Evolutionary conservation across 306 rosid genomes (phyloP), one percentile per base, ranked within the genome.

Genomic region (Citrullus colocynthis): DNA sequence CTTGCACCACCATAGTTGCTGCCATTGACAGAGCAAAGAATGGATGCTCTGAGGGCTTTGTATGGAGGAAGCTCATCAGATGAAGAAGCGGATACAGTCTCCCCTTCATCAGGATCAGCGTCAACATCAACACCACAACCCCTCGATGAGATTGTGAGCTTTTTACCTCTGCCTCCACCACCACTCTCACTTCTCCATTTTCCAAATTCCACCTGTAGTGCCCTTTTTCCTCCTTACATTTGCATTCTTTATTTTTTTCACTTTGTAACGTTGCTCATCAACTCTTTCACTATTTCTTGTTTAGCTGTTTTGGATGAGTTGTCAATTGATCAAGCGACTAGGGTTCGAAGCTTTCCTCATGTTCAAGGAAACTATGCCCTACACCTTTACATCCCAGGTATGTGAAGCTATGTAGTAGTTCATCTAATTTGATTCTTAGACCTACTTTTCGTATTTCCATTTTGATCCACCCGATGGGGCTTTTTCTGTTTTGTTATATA

Each of bases 351-450:
- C 81, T 94, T 94, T 62, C 93, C 98, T 81, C 97, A 92, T 78
- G 85, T 87, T 2, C 90, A 94, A 61, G 98, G 98, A 34, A 92
- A 92, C 87, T 90, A 89, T 54, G 96, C 93, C 24, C 69, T 92
- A 54, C 96, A 94, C 72, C 87, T 94, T 39, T 94, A 92, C 80
- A 88, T 94, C 75, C 98, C 97, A 78, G 85, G 98, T 94, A 48
- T 48, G 54, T 48, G 54, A 48, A 48, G 1, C 54, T 5, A 48
- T 48, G 54, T 48, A 48, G 54, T 48, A 48, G 54, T 48, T 48
- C 36, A 17, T 64, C 67, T 48, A 66, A 66, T 66, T 10, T 18
- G 32, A 18, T 66, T 66, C 73, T 37, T 65, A 18, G 8, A 65
- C 15, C 6, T 65, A 37, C 28, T 18, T 65, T 65, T 17, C 48